Percentiles rank a stretch among this genome's conserved stretches.
Conservation (phyloP, 2,329 filamentous ascomycete species). For the Dryadomyces quercus-mongolicae region DNA sequence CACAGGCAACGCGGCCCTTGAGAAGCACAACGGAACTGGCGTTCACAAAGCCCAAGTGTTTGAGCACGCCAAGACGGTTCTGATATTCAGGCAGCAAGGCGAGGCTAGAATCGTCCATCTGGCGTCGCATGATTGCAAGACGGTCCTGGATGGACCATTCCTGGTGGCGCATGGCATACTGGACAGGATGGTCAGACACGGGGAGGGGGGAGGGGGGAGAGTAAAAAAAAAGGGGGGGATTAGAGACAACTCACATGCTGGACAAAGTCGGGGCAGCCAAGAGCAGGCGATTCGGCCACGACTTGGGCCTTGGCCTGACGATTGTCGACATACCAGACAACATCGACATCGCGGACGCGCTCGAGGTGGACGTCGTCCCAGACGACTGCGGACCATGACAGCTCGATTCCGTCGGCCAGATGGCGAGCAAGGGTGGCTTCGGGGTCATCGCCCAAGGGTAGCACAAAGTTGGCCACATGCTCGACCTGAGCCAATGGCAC, state of each 20-base stretch:
- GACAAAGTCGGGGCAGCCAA: slow-evolving; percentile 64
- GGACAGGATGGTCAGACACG: slow-evolving; percentile 16
- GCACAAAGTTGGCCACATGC: slow-evolving; percentile 61
- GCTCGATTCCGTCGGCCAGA: slow-evolving; percentile 50
- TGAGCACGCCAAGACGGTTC: slow-evolving; percentile 82
- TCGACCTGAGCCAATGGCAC: slow-evolving; percentile 72
- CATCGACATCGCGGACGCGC: slow-evolving; percentile 68
- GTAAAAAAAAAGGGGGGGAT: neutral
- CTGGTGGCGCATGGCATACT: slow-evolving; percentile 94
- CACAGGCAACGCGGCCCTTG: slow-evolving; percentile 96
- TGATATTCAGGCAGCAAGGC: slow-evolving; percentile 94
- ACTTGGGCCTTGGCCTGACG: slow-evolving; percentile 48
- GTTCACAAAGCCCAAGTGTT: slow-evolving; percentile 87
- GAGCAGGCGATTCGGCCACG: slow-evolving; percentile 52
- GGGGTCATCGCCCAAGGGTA: neutral
- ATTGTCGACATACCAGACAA: slow-evolving; percentile 69
- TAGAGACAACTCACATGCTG: slow-evolving; percentile 61
- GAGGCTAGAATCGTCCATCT: slow-evolving; percentile 92
- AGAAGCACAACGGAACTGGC: slow-evolving; percentile 77
- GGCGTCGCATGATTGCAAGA: slow-evolving; percentile 72
- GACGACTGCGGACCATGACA: slow-evolving; percentile 57
- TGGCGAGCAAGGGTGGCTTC: slow-evolving; percentile 34
- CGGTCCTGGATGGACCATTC: slow-evolving; percentile 95
- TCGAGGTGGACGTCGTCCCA: slow-evolving; percentile 81
- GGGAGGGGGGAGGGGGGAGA: neutral